These are phyloP conservation scores for Microstegium vimineum DNA, from an alignment of 176 grass and related monocot genomes.

Conservation along the genomic window DNA sequence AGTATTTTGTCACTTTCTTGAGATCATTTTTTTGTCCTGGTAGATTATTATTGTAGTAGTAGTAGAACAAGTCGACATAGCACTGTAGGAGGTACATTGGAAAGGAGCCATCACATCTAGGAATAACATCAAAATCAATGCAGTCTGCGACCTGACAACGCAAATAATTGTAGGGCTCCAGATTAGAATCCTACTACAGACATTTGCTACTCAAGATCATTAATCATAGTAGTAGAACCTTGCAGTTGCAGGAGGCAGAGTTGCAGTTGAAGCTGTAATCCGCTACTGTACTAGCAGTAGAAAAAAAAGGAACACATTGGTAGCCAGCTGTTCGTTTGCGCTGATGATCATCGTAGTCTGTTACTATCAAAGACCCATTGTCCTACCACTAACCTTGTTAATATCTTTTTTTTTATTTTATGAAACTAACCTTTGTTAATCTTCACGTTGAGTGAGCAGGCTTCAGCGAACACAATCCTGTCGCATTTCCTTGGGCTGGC, in stretches of 20 bases:
- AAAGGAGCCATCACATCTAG: not conserved
- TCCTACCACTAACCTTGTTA: not conserved
- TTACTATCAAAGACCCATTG: not conserved
- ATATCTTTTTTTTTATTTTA: too few species aligned
- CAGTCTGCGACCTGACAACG: not conserved
- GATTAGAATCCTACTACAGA: not conserved
- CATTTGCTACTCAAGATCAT: not conserved
- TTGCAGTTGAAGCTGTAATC: not conserved
- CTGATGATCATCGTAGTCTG: not conserved
- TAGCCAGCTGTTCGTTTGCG: not conserved
- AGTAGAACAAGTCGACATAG: not conserved
- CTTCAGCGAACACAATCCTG: conserved; percentile 89
- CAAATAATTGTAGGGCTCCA: not conserved
- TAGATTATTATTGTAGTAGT: not conserved
- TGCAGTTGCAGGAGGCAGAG: too few species aligned
- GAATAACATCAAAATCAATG: not conserved
- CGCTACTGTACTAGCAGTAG: not conserved
- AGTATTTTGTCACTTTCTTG: not conserved
- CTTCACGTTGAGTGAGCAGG: conserved; percentile 26
- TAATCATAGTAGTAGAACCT: not conserved
- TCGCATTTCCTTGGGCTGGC: conserved; percentile 88
- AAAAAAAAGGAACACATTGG: not conserved
- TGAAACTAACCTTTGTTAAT: not conserved
- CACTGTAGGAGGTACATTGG: not conserved
- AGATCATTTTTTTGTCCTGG: not conserved